These are phyloP conservation scores for Ogataea neopini DNA, from an alignment of 805 yeast genomes.

Conservation along the genomic window DNA sequence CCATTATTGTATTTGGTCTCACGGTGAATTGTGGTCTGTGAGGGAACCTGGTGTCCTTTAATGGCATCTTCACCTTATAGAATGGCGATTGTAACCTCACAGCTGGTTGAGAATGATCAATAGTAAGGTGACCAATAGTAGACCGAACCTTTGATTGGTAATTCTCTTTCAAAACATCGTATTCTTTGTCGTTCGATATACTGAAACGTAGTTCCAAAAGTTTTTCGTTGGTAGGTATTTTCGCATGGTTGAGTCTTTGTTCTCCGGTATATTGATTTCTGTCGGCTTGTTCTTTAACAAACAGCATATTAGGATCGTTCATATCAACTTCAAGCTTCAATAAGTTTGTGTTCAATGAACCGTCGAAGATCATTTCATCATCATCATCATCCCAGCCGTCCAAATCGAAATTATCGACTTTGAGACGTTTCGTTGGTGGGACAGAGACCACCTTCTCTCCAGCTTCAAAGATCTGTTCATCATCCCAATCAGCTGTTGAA, in stretches of 20 bases:
- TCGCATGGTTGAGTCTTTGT: conserved; percentile 32
- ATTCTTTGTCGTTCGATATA: conserved; percentile 85
- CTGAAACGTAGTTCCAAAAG: conserved; percentile 64
- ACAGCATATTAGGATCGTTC: conserved; percentile 82
- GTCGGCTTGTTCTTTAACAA: conserved; percentile 46
- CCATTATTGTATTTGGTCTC: conserved; percentile 75
- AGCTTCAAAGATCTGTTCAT: conserved; percentile 58
- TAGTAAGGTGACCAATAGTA: conserved; percentile 84
- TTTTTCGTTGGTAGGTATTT: conserved; percentile 55
- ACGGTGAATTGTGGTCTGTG: conserved; percentile 78
- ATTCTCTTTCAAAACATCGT: conserved; percentile 78
- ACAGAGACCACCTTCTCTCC: conserved; percentile 26
- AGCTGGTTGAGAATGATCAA: conserved; percentile 92
- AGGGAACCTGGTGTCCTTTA: conserved; percentile 68
- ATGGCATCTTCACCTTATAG: conserved; percentile 74
- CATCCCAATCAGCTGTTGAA: conserved; percentile 80
- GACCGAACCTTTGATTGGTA: conserved; percentile 91
- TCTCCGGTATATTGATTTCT: conserved; percentile 15
- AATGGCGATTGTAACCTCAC: conserved; percentile 84
- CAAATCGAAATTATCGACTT: conserved; percentile 37
- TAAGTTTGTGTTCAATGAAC: conserved; percentile 43
- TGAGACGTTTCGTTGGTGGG: conserved; percentile 29
- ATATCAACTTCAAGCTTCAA: conserved; percentile 61
- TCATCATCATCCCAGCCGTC: conserved; percentile 52
- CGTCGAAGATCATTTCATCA: conserved; percentile 76